These are phyloP conservation scores for Boletellus ananiceps DNA, from an alignment of 768 basidiomycete species.

Conservation along the genomic window DNA sequence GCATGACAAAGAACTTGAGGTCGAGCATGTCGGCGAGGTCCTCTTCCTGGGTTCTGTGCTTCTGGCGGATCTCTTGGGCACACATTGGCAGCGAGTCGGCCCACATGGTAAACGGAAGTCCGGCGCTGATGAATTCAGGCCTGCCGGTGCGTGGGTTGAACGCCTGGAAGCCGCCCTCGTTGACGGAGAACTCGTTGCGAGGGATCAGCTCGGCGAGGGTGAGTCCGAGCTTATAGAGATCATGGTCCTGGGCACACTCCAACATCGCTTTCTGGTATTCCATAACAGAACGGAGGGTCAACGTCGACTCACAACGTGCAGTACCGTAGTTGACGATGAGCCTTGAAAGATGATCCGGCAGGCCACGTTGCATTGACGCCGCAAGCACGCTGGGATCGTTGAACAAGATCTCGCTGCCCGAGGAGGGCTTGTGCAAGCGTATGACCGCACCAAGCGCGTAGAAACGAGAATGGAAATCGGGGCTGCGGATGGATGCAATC, in stretches of 20 bases:
- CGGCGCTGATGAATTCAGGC: conserved; percentile 39
- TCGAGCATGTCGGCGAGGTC: conserved; percentile 63
- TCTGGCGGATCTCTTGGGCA: conserved; percentile 49
- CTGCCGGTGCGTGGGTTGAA: conserved; percentile 41
- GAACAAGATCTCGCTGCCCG: conserved; percentile 42
- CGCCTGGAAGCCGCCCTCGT: conserved; percentile 51
- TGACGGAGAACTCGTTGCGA: conserved; percentile 56
- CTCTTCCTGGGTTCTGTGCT: conserved; percentile 36
- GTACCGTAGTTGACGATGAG: conserved; percentile 47
- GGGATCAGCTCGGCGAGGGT: conserved; percentile 47
- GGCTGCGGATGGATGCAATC: conserved; percentile 51
- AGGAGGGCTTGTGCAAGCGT: conserved; percentile 41
- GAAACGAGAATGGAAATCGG: conserved; percentile 50
- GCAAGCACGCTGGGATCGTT: conserved; percentile 50
- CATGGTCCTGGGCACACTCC: conserved; percentile 39
- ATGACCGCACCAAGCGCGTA: conserved; percentile 51
- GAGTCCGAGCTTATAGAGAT: conserved; percentile 50
- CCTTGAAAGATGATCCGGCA: conserved; percentile 44
- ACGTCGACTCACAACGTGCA: conserved; percentile 42
- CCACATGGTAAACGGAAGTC: conserved; percentile 59
- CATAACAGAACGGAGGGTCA: conserved; percentile 36
- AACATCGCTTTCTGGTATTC: conserved; percentile 56
- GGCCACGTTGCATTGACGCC: conserved; percentile 35
- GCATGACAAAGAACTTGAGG: conserved; percentile 54
- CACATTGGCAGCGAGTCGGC: conserved; percentile 55